phyloP scores from a whole-genome alignment of 2,329 filamentous ascomycete species.

The Verticillium tricorpus region DNA sequence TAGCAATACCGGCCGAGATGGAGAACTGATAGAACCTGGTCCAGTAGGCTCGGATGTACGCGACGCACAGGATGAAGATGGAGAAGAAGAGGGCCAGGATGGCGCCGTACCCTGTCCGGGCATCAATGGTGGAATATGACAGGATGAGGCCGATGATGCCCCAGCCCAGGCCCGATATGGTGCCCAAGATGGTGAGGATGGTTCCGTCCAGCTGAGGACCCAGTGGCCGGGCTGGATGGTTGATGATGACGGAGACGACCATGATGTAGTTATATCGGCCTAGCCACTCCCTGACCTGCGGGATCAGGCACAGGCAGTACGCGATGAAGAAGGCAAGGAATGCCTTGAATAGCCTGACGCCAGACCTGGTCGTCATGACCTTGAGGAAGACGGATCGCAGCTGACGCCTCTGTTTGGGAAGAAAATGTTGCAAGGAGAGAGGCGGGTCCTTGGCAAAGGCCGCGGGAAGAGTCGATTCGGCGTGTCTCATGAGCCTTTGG shows the following conservation, averaged over 20 bases:
- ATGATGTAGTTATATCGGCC: constrained; percentile 52
- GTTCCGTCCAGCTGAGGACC: constrained; percentile 55
- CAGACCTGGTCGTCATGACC: constrained; percentile 43
- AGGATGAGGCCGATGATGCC: constrained; percentile 49
- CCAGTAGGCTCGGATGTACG: constrained; percentile 50
- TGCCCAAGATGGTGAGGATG: constrained; percentile 47
- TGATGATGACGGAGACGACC: constrained; percentile 51
- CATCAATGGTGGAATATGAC: constrained; percentile 43
- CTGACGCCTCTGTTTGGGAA: constrained; percentile 43
- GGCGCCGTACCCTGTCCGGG: constrained; percentile 45
- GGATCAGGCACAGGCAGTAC: constrained; percentile 51
- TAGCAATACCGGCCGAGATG: constrained; percentile 50
- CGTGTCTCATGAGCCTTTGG: constrained; percentile 33
- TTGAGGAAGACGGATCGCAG: constrained; percentile 32
- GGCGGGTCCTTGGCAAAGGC: constrained; percentile 42
- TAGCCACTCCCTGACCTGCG: constrained; percentile 41
- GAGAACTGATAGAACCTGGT: constrained; percentile 52
- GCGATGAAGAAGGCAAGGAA: constrained; percentile 53
- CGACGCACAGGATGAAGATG: constrained; percentile 46
- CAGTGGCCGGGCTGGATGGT: constrained; percentile 51
- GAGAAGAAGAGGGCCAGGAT: constrained; percentile 52
- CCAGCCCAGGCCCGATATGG: constrained; percentile 49
- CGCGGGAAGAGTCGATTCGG: constrained; percentile 39
- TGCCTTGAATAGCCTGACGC: constrained; percentile 46
- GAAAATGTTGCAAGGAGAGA: constrained; percentile 39